Base-by-base conservation (phyloP, 2,329 filamentous ascomycete genomes). In the Didymella arachidicola region DNA sequence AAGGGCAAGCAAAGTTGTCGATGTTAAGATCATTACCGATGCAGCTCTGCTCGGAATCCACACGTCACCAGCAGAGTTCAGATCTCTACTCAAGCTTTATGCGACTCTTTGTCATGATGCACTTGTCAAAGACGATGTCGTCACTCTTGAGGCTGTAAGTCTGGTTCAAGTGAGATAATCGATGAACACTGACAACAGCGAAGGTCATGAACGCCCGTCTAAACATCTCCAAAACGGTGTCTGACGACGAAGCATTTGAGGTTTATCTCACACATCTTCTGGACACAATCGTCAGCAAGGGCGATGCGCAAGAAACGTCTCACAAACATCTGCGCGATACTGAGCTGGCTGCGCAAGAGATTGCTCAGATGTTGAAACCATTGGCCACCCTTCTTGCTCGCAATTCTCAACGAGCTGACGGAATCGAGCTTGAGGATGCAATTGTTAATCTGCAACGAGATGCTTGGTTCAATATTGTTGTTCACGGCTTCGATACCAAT, bases 391-490 rank as follows among this genome's bases (percentile, higher is more conserved):
- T 99, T 51, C 90, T 96, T 76, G 89, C 92, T 8, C 74, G 75
- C 53, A 77, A 72, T 55, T 71, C 63, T 52, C 65, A 62, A 56
- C 78, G 79, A 53, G 86, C 90, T 51, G 89, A 93, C 50, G 88
- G 94, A 58, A 69, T 78, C 19, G 72, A 78, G 38, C 75, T 80
- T 14, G 73, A 78, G 29, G 71, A 83, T 30, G 72, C 72, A 6
- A 86, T 87, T 7, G 85, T 90, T 61, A 85, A 87, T 26, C 80
- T 96, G 56, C 85, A 95, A 66, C 88, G 94, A 51, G 93, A 99
- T 81, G 92, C 92, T 5, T 99, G 95, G 95, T 98, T 97, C 80
- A 99, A 99, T 71, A 92, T 98, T 62, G 91, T 93, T 22, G 90
- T 97, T 0, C 95, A 99, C 75, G 95, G 93, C 4, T 96, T 98